These are phyloP conservation scores for Akanthomyces dipterigenus DNA, from an alignment of 2,329 filamentous ascomycete genomes.

Conservation along the genomic window DNA sequence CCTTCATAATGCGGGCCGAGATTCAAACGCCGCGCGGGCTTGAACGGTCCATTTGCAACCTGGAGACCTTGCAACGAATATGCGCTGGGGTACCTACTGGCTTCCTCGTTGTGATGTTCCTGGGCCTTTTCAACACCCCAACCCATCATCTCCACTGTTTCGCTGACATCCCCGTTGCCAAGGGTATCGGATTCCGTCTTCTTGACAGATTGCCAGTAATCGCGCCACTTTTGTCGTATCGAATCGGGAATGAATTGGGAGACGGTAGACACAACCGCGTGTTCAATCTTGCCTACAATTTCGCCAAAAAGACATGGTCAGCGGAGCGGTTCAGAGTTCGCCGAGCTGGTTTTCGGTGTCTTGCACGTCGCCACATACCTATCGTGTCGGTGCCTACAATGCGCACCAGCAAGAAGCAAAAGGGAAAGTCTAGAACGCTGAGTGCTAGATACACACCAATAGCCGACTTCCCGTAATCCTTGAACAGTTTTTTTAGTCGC, in stretches of 20 bases:
- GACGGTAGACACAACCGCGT: slow-evolving; percentile 56
- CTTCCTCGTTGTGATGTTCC: slow-evolving; percentile 54
- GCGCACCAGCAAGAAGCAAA: slow-evolving; percentile 86
- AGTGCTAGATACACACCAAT: slow-evolving; percentile 83
- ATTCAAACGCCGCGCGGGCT: background rate
- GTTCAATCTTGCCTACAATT: slow-evolving; percentile 51
- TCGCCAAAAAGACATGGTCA: background rate
- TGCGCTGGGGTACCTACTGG: slow-evolving; percentile 55
- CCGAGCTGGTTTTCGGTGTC: background rate
- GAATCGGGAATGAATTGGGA: slow-evolving; percentile 54
- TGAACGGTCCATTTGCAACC: background rate
- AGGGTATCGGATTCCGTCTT: slow-evolving; percentile 36
- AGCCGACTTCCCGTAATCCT: slow-evolving; percentile 91
- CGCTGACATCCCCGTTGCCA: slow-evolving; percentile 36
- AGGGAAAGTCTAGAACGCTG: slow-evolving; percentile 83
- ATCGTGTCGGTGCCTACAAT: slow-evolving; percentile 80
- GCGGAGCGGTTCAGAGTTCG: background rate
- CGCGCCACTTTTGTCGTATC: slow-evolving; percentile 46
- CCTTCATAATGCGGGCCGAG: background rate
- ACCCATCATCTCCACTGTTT: slow-evolving; percentile 43
- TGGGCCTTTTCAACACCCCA: slow-evolving; percentile 61
- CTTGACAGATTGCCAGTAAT: slow-evolving; percentile 42
- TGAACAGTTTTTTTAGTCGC: slow-evolving; percentile 73
- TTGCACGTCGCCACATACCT: slow-evolving; percentile 41
- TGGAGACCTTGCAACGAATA: background rate